phyloP scores from a whole-genome alignment of 768 basidiomycete genomes.

The Coprinellus micaceus region DNA sequence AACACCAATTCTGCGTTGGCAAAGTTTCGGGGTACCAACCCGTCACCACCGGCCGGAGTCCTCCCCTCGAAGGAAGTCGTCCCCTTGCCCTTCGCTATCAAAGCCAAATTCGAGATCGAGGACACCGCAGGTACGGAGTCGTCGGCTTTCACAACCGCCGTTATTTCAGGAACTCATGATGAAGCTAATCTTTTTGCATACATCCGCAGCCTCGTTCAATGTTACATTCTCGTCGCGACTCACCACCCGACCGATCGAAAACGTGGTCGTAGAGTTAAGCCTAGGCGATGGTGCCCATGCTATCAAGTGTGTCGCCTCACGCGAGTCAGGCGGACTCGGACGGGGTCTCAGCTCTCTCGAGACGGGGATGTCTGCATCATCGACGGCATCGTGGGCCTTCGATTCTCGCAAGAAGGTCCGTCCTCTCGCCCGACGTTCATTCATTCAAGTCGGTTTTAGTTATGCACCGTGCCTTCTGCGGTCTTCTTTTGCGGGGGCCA shows the following conservation, averaged over 20 bases:
- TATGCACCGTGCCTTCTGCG: too few relatives aligned
- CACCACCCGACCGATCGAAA: constrained; percentile 64
- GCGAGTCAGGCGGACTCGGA: constrained; percentile 48
- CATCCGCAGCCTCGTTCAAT: constrained; percentile 59
- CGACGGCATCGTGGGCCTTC: constrained; percentile 73
- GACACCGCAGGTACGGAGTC: constrained; percentile 36
- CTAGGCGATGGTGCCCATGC: constrained; percentile 72
- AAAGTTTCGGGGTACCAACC: constrained; percentile 16
- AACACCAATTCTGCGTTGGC: constrained; percentile 24
- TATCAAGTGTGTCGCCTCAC: constrained; percentile 67
- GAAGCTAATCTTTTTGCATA: too few relatives aligned
- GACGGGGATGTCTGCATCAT: constrained; percentile 27
- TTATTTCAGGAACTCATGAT: too few relatives aligned
- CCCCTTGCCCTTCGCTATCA: constrained; percentile 50
- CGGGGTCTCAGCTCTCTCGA: constrained; percentile 27
- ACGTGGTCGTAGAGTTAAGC: constrained; percentile 65
- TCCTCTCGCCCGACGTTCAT: not conserved
- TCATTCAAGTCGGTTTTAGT: too few relatives aligned
- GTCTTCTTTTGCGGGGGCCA: not conserved
- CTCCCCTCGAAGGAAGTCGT: constrained; percentile 37
- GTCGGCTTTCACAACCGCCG: not conserved
- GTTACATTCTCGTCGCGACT: constrained; percentile 61
- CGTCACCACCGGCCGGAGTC: constrained; percentile 19
- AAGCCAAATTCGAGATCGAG: constrained; percentile 43
- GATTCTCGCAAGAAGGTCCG: constrained; percentile 63